Percentiles rank a stretch among this genome's conserved stretches.
These are phyloP conservation scores for Fusarium sarcochroum DNA, from an alignment of 2,329 filamentous ascomycete genomes.

Conservation along the genomic window DNA sequence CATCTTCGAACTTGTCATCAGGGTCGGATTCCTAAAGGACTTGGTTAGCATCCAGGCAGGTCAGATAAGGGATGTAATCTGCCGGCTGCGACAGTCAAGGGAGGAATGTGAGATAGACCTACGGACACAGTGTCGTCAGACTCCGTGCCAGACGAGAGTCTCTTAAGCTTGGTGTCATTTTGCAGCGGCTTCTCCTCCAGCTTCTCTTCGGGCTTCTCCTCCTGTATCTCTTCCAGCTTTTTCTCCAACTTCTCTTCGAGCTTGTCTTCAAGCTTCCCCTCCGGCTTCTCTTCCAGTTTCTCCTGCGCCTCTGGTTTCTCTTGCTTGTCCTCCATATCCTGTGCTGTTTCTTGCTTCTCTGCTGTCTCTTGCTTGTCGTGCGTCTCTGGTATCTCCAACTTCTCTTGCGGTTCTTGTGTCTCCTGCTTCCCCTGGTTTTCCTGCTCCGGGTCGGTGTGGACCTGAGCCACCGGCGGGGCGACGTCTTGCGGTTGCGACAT, in stretches of 20 bases:
- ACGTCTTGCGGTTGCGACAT: slow-evolving; percentile 55
- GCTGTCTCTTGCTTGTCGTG: slow-evolving; percentile 25
- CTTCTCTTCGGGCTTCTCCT: slow-evolving; percentile 17
- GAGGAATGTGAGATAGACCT: slow-evolving; percentile 41
- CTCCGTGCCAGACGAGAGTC: slow-evolving; percentile 51
- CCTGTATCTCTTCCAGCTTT: background rate
- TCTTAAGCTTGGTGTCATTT: slow-evolving; percentile 43
- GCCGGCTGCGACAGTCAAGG: slow-evolving; percentile 30
- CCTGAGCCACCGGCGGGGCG: slow-evolving; percentile 44
- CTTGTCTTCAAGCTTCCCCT: slow-evolving; percentile 4
- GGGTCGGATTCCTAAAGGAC: slow-evolving; percentile 49
- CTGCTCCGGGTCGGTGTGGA: slow-evolving; percentile 18
- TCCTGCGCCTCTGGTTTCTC: slow-evolving; percentile 10
- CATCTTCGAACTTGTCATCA: slow-evolving; percentile 81
- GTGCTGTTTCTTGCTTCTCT: slow-evolving; percentile 17
- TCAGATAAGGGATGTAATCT: slow-evolving; percentile 28
- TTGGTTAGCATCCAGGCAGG: slow-evolving; percentile 33
- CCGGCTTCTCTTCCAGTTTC: slow-evolving; percentile 10
- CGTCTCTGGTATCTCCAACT: slow-evolving; percentile 6
- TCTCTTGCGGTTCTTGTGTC: slow-evolving; percentile 4
- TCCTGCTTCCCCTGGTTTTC: slow-evolving; percentile 32
- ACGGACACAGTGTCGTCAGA: slow-evolving; percentile 51
- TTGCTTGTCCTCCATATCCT: slow-evolving; percentile 20
- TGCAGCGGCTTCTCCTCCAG: slow-evolving; percentile 32
- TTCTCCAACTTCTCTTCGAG: slow-evolving; percentile 5